Conservation (phyloP, 257 asterid species). For the Solanum chmielewskii region DNA sequence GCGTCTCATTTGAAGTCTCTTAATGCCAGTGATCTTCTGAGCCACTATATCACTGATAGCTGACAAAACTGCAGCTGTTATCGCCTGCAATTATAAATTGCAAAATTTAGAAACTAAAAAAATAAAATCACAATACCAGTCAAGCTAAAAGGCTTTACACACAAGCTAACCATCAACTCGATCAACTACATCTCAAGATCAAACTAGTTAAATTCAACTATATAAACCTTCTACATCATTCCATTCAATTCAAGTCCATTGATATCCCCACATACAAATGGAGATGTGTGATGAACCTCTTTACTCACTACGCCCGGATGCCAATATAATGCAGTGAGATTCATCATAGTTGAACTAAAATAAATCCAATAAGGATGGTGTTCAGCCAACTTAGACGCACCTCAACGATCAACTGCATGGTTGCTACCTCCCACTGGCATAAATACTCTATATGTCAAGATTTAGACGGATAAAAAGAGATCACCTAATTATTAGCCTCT, state of each 20-base stretch:
- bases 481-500: neutral
- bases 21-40: constrained; percentile 78
- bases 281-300: neutral
- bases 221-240: neutral
- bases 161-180: neutral
- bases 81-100: constrained; percentile 24
- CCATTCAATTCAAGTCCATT: neutral
- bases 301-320: too few relatives aligned
- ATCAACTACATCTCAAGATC: neutral
- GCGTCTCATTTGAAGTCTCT: constrained; percentile 72
- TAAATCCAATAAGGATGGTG: neutral
- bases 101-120: neutral
- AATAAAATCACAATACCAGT: neutral
- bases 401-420: neutral
- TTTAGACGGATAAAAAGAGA: neutral
- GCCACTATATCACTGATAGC: constrained; percentile 73
- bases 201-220: neutral
- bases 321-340: neutral
- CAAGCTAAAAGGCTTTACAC: neutral
- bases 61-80: constrained; percentile 72
- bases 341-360: neutral
- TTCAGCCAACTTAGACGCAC: neutral
- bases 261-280: neutral
- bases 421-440: neutral
- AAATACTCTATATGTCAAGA: neutral